phyloP scores from a whole-genome alignment of 176 grass and related monocot genomes.

The Rhynchospora breviuscula region DNA sequence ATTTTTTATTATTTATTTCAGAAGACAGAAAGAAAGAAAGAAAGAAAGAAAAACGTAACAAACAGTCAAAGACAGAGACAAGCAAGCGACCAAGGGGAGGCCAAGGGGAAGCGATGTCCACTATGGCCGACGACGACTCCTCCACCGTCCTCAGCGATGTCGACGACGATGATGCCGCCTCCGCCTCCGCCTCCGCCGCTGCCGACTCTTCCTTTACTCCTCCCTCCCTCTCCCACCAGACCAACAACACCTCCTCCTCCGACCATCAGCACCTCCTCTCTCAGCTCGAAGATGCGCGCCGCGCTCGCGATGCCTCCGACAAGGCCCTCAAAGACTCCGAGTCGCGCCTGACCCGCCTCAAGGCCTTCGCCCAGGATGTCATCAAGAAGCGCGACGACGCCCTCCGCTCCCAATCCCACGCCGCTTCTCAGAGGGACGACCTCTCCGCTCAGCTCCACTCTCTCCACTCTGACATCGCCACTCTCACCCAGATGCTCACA shows the following conservation, averaged over 20 bases:
- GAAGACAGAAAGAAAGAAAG: too few relatives aligned
- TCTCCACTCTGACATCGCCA: slow-evolving; percentile 59
- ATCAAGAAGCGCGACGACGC: slow-evolving; percentile 39
- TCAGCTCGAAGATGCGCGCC: slow-evolving; percentile 72
- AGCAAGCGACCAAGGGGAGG: too few relatives aligned
- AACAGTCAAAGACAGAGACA: too few relatives aligned
- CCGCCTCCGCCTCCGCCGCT: neutral
- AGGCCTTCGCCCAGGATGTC: slow-evolving; percentile 35
- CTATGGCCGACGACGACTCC: slow-evolving; percentile 70
- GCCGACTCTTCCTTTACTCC: slow-evolving; percentile 2
- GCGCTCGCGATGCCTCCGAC: slow-evolving; percentile 46
- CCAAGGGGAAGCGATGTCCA: too few relatives aligned
- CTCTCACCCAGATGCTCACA: slow-evolving; percentile 77
- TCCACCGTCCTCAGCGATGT: slow-evolving; percentile 73
- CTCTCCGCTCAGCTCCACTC: slow-evolving; percentile 20
- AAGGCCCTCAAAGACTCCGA: slow-evolving; percentile 34
- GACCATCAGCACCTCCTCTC: slow-evolving; percentile 50
- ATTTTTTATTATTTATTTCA: too few relatives aligned
- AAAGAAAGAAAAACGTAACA: too few relatives aligned
- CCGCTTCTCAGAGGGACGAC: slow-evolving; percentile 6
- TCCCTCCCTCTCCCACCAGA: slow-evolving; percentile 15
- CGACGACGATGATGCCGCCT: slow-evolving; percentile 52
- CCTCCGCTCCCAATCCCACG: slow-evolving; percentile 25
- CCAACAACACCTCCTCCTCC: neutral
- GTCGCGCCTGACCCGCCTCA: slow-evolving; percentile 47